Percentiles rank a stretch among this genome's conserved stretches.
Conservation (phyloP, 345 rosid species). For the Raphanus sativus region DNA sequence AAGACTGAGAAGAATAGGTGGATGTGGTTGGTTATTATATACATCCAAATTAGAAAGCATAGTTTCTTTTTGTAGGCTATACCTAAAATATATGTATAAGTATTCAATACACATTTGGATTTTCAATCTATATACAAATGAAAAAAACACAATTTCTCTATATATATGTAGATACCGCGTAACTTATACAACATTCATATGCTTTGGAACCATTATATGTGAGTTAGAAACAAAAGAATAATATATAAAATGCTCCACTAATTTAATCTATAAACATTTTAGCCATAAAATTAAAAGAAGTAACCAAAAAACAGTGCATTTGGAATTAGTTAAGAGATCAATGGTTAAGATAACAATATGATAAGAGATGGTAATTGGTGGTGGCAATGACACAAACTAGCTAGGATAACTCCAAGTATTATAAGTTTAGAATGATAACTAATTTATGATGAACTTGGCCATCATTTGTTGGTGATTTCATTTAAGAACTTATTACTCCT, state of each 20-base stretch:
- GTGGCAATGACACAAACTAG: neutral
- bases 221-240: too few species aligned
- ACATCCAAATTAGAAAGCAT: slow-evolving; percentile 7
- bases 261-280: too few species aligned
- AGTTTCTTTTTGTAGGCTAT: slow-evolving; percentile 25
- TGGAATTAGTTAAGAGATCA: too few species aligned
- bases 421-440: neutral
- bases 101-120: slow-evolving; percentile 6
- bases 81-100: slow-evolving; percentile 4
- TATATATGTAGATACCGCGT: neutral
- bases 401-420: neutral
- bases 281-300: too few species aligned
- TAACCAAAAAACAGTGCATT: too few species aligned
- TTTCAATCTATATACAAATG: neutral
- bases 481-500: slow-evolving; percentile 3
- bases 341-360: too few species aligned
- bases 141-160: neutral
- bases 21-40: slow-evolving; percentile 33
- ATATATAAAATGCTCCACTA: too few species aligned
- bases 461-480: slow-evolving; percentile 5
- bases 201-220: too few species aligned
- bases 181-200: neutral
- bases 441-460: neutral
- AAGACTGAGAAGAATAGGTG: slow-evolving; percentile 25
- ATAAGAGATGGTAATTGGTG: too few species aligned